Percentiles rank a stretch among this genome's conserved stretches.
phyloP scores from a whole-genome alignment of 805 yeast species.

The Yarrowia sp. region DNA sequence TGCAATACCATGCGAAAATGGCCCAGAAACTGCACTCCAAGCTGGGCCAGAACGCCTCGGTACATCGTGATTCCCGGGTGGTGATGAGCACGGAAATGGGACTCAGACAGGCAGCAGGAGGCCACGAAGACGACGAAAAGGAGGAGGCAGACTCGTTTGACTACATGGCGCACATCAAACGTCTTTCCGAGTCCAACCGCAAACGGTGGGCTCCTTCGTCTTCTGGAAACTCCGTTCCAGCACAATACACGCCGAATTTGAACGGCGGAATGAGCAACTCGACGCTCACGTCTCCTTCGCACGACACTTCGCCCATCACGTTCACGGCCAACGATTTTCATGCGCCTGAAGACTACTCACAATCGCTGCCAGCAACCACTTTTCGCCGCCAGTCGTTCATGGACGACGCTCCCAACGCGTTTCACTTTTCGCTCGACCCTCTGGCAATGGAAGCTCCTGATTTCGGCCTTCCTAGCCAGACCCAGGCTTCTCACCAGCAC shows the following conservation, averaged over 20 bases:
- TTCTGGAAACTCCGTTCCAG: no score
- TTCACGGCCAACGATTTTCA: conserved; percentile 5
- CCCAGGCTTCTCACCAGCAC: conserved; percentile 12
- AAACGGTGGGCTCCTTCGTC: conserved; percentile 1
- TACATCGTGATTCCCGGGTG: background rate
- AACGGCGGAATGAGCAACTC: background rate
- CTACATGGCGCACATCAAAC: conserved; percentile 60
- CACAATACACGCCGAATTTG: background rate
- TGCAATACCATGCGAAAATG: conserved; percentile 13
- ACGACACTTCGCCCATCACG: background rate
- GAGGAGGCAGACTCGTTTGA: conserved; percentile 43
- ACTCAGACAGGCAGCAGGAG: background rate
- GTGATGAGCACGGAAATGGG: background rate
- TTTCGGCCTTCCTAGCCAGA: conserved; percentile 26
- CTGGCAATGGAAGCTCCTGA: conserved; percentile 49
- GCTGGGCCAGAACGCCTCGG: background rate
- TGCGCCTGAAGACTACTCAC: background rate
- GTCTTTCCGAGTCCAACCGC: conserved; percentile 44
- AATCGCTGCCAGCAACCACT: background rate
- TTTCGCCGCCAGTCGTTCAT: conserved; percentile 9
- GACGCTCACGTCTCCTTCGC: conserved; percentile 3
- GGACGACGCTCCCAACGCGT: conserved; percentile 31
- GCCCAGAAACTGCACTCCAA: conserved; percentile 20
- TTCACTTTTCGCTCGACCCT: conserved; percentile 46
- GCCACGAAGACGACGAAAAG: conserved; percentile 29